Evolutionary conservation across 768 basidiomycete genomes (phyloP).

Genomic region (Amanita pallidorosea): DNA sequence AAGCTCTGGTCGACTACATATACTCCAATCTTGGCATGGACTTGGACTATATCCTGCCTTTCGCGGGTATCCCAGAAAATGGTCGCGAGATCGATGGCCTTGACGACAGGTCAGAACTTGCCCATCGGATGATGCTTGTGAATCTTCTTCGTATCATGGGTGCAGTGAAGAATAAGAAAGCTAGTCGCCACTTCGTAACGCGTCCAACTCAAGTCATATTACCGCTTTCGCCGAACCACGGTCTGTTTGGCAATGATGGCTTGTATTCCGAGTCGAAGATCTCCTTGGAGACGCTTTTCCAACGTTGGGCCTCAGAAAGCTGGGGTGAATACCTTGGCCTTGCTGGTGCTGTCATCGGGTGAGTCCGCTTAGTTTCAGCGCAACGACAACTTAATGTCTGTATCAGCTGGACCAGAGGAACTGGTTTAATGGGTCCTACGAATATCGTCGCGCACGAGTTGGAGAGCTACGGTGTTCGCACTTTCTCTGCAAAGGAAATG

Average conservation of each 20-base stretch:
- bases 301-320: constrained; percentile 94
- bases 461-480: constrained; percentile 87
- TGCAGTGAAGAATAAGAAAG: constrained; percentile 97
- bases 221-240: constrained; percentile 96
- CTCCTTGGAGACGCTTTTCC: constrained; percentile 94
- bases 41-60: constrained; percentile 96
- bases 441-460: constrained; percentile 92
- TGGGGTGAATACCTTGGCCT: constrained; percentile 99
- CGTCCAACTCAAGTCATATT: constrained; percentile 98
- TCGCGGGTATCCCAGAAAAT: constrained; percentile 97
- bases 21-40: constrained; percentile 93
- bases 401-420: constrained; percentile 90
- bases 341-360: constrained; percentile 98
- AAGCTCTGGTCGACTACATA: constrained; percentile 96
- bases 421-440: constrained; percentile 92
- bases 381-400: constrained; percentile 6
- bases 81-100: constrained; percentile 96
- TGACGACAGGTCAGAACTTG: constrained; percentile 95
- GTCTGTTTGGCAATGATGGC: constrained; percentile 95
- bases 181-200: constrained; percentile 91
- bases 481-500: constrained; percentile 99
- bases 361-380: constrained; percentile 16
- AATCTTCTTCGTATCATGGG: constrained; percentile 94
- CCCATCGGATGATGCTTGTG: constrained; percentile 97
- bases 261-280: constrained; percentile 99